Conservation (phyloP, 495 filamentous ascomycete genomes). For the Aspergillus panamensis region DNA sequence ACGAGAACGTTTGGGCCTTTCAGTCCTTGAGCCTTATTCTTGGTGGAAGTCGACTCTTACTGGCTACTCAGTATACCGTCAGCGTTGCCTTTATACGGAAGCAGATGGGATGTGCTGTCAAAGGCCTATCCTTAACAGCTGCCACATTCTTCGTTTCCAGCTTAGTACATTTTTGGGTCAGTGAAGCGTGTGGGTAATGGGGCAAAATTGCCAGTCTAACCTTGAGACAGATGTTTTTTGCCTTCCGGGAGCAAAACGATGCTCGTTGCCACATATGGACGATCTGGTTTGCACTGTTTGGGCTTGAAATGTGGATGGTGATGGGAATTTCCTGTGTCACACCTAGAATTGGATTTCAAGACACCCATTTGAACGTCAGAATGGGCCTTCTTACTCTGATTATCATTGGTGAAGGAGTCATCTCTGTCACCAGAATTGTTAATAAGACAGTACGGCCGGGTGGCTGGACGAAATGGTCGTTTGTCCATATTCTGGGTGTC, state of each 20-base stretch:
- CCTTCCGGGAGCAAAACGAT: conserved; percentile 28
- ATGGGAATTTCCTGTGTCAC: conserved; percentile 53
- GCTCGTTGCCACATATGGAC: conserved; percentile 44
- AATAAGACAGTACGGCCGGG: conserved; percentile 53
- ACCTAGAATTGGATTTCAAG: conserved; percentile 57
- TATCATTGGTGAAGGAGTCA: conserved; percentile 65
- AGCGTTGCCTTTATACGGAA: conserved; percentile 43
- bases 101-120: conserved; percentile 32
- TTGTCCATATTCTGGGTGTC: conserved; percentile 48
- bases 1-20: conserved; percentile 43
- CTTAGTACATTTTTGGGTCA: conserved; percentile 50
- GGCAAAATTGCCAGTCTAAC: conserved; percentile 5
- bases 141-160: conserved; percentile 40
- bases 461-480: conserved; percentile 48
- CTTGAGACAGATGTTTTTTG: conserved; percentile 34
- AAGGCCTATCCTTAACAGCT: conserved; percentile 39
- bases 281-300: conserved; percentile 57
- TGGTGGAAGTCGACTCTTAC: conserved; percentile 54
- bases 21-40: conserved; percentile 53
- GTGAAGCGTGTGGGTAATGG: conserved; percentile 17
- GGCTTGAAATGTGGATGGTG: conserved; percentile 51
- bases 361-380: conserved; percentile 62
- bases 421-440: conserved; percentile 51
- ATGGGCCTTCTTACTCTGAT: conserved; percentile 67
- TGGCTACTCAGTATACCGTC: conserved; percentile 56